Percentiles rank a stretch among this genome's conserved stretches.
Conservation (phyloP, 306 rosid genomes). For the Hippophae tibetana region DNA sequence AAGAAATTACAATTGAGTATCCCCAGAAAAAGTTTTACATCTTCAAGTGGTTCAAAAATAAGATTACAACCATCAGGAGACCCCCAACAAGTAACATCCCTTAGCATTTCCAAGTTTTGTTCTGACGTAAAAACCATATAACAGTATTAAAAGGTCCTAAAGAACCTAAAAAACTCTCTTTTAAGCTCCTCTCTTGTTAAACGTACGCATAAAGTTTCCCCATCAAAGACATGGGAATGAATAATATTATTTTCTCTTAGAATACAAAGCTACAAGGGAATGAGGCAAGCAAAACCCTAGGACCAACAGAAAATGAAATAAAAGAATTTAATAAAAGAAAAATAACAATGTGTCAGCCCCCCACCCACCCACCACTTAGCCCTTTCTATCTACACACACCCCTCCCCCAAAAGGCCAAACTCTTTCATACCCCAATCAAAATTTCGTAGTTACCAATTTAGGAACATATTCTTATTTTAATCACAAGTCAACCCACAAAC, state of each 20-base stretch:
- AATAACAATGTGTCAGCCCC: constrained; percentile 50
- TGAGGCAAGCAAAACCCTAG: constrained; percentile 20
- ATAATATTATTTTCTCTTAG: constrained; percentile 8
- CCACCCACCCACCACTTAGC: constrained; percentile 20
- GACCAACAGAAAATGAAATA: constrained; percentile 43
- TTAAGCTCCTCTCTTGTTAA: no score
- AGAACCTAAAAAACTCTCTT: no score
- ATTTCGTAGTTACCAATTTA: constrained; percentile 26
- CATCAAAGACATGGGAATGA: not conserved
- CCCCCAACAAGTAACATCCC: no score
- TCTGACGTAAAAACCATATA: no score
- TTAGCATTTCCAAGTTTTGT: no score
- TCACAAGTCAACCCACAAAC: constrained; percentile 86
- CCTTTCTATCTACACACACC: constrained; percentile 49
- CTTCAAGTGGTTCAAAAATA: no score
- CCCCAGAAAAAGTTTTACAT: no score
- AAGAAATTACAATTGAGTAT: no score
- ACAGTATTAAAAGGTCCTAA: no score
- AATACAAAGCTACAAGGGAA: constrained; percentile 30
- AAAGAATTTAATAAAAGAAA: constrained; percentile 70
- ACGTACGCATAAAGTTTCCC: not conserved
- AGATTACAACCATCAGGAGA: no score
- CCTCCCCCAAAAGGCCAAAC: constrained; percentile 49
- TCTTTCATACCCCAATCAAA: constrained; percentile 25
- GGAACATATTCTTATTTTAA: constrained; percentile 19